A percentile compares a stretch with the other conserved stretches of the same genome.
phyloP scores from a whole-genome alignment of 2,329 filamentous ascomycete species.

The Fusarium clavum region DNA sequence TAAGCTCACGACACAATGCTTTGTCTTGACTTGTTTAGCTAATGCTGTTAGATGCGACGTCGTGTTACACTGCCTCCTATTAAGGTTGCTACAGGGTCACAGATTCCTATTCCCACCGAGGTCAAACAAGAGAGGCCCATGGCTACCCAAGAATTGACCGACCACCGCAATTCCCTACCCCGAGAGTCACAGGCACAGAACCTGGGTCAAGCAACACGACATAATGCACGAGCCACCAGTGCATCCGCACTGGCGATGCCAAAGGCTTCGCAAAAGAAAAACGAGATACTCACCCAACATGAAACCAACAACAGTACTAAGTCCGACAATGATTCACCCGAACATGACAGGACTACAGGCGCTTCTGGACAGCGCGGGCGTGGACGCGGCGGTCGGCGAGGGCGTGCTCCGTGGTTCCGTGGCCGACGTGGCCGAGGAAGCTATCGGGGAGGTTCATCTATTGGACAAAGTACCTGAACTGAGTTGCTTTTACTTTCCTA shows the following conservation, averaged over 20 bases:
- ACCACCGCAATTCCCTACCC: neutral
- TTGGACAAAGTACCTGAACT: constrained; percentile 8
- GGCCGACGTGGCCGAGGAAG: constrained; percentile 45
- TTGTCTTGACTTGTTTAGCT: constrained; percentile 3
- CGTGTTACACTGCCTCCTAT: constrained; percentile 46
- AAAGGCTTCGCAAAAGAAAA: neutral
- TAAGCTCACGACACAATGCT: neutral
- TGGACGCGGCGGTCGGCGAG: constrained; percentile 44
- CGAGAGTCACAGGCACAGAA: neutral
- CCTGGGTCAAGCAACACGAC: neutral
- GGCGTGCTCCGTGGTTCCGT: constrained; percentile 43
- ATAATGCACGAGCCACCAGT: constrained; percentile 2
- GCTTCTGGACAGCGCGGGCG: constrained; percentile 23
- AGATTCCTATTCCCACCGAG: constrained; percentile 44
- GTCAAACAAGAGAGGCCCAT: constrained; percentile 17
- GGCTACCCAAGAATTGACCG: neutral
- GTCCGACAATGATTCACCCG: constrained; percentile 22
- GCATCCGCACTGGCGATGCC: neutral
- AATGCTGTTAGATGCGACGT: constrained; percentile 34
- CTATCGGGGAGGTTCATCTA: constrained; percentile 18
- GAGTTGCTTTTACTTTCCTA: neutral
- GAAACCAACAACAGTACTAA: neutral
- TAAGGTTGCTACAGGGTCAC: constrained; percentile 31
- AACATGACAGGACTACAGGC: constrained; percentile 2
- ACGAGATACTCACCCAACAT: neutral